Conservation (phyloP, 73 alveolate species). For the Durusdinium trenchii region DNA sequence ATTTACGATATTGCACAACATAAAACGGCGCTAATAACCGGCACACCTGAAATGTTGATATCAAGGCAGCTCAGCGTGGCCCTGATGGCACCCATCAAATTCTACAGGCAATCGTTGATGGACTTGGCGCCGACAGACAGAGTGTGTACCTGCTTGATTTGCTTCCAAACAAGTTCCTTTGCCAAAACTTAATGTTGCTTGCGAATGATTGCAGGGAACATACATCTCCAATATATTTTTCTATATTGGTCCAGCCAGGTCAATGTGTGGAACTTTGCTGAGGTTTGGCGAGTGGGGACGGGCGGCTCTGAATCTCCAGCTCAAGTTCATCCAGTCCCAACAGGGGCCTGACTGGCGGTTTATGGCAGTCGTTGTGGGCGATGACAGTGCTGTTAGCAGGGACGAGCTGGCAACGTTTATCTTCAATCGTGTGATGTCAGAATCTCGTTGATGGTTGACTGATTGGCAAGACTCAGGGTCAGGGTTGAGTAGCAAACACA, state of each 20-base stretch:
- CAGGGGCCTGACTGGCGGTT: background rate
- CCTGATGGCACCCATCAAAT: background rate
- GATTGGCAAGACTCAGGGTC: too few relatives aligned
- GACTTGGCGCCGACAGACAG: background rate
- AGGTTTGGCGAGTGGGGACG: background rate
- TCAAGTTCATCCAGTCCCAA: background rate
- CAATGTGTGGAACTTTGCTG: background rate
- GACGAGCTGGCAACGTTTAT: too few relatives aligned
- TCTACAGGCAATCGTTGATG: background rate
- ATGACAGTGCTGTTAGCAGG: background rate
- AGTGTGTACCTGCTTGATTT: background rate
- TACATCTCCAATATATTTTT: background rate
- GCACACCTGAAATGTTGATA: background rate
- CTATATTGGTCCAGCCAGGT: background rate
- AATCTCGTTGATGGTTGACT: background rate
- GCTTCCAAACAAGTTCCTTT: background rate
- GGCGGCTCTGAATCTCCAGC: background rate
- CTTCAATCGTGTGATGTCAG: background rate
- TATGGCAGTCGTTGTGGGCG: background rate
- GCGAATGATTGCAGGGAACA: too few relatives aligned
- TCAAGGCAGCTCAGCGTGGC: background rate
- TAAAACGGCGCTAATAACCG: background rate
- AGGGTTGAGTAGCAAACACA: background rate
- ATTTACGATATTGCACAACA: background rate
- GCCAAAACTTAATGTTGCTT: too few relatives aligned